These are phyloP conservation scores for Flagelloscypha sp. DNA, from an alignment of 768 basidiomycete genomes.

Conservation along the genomic window DNA sequence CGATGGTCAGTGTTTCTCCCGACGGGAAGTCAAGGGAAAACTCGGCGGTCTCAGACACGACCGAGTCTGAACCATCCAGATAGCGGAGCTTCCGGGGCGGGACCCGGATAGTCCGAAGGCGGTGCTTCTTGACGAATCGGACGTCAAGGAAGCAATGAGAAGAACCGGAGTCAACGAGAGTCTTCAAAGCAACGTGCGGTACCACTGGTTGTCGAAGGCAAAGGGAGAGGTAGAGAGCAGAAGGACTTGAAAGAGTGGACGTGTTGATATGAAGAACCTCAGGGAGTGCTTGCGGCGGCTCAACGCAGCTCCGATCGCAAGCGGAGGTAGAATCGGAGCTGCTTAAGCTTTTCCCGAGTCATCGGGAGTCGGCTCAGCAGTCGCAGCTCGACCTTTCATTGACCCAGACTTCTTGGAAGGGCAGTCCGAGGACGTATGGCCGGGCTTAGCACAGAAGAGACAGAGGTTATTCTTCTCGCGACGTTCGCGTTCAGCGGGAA, in stretches of 20 bases:
- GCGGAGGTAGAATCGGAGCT: slow-evolving; percentile 4
- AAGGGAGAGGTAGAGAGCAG: not conserved
- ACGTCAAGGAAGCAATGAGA: slow-evolving; percentile 4
- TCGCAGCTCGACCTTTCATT: too few species aligned
- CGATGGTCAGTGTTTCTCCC: too few species aligned
- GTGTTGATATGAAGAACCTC: slow-evolving; percentile 8
- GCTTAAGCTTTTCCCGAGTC: slow-evolving; percentile 6
- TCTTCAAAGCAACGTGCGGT: not conserved
- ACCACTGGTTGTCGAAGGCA: too few species aligned
- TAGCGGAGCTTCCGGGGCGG: not conserved
- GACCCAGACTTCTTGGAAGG: too few species aligned
- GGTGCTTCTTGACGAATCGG: not conserved
- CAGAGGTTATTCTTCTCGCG: too few species aligned
- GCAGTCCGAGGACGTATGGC: too few species aligned
- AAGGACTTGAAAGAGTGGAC: slow-evolving; percentile 6
- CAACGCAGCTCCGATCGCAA: slow-evolving; percentile 5
- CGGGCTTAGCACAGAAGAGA: too few species aligned
- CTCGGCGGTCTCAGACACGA: too few species aligned
- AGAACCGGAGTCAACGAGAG: slow-evolving; percentile 5
- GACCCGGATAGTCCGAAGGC: not conserved
- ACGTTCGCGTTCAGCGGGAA: too few species aligned
- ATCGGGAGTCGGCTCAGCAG: too few species aligned
- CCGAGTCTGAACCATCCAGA: slow-evolving; percentile 7
- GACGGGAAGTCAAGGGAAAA: too few species aligned
- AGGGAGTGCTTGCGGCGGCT: slow-evolving; percentile 3